Base-by-base conservation (phyloP, 2,329 filamentous ascomycete genomes). In the Xylariaceae sp. region DNA sequence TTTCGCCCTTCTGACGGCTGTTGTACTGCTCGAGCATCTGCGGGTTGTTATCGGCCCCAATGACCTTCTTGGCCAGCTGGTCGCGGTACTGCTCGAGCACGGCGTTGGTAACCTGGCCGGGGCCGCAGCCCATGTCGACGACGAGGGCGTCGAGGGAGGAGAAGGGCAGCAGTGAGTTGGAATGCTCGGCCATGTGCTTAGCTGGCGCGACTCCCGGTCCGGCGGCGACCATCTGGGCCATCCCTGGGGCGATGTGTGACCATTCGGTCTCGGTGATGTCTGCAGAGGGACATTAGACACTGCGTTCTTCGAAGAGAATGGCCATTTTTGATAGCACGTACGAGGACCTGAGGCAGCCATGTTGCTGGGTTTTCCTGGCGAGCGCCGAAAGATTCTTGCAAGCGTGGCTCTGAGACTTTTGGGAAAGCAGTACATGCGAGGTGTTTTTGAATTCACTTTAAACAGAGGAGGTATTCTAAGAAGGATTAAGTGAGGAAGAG, bases 71-170 rank as follows among this genome's bases (percentile, higher is more conserved):
- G 17, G 46, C 17, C 12, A 40, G 14, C n/a, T 44, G 25, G 1
- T 25, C 14, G 10, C 19, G n/a, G 35, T 54, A 37, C 16, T 23
- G 37, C 22, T 48, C 20, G 5, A 54, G 33, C 10, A 53, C 32
- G 10, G 47, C 44, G 32, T 52, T 40, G 11, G 47, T 50, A 29
- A 54, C 33, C 16, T 52, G 49, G 4, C 52, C 47, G 1, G 50
- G 47, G 10, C 52, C 52, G 38, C 50, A 54, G 11, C 50, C 49
- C 42, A 50, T 52, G 25, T 54, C 50, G 27, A 54, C 42, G 21
- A 34, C 21, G 10, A 37, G 50, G 22, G 49, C 45, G 14, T 44
- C 20, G n/a, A n/a, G n/a, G n/a, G n/a, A n/a, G 22, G 52, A 45
- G 21, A 54, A 50, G 5, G 49, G 42, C 47, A 48, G 19, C 8